These are phyloP conservation scores for Russula compacta DNA, from an alignment of 768 basidiomycete genomes.

Conservation along the genomic window DNA sequence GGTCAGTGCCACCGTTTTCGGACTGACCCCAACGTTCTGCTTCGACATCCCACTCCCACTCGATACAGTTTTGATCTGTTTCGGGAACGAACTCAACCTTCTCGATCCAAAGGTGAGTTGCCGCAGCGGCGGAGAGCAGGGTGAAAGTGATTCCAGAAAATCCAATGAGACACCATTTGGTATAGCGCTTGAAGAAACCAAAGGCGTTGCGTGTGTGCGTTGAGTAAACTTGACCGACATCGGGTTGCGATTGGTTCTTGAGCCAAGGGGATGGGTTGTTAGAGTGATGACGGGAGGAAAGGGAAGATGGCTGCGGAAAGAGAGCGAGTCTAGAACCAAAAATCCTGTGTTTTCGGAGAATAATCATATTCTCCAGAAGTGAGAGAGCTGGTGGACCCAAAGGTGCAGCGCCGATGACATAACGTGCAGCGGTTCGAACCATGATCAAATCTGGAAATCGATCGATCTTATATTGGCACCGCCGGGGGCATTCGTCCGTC, in stretches of 20 bases:
- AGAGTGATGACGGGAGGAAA: background rate
- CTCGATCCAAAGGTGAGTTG: constrained; percentile 57
- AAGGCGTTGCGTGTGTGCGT: constrained; percentile 33
- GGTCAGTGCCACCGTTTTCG: constrained; percentile 55
- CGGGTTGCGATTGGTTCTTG: background rate
- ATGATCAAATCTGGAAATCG: background rate
- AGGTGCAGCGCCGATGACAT: too few relatives aligned
- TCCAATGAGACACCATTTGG: constrained; percentile 42
- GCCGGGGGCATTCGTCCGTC: too few relatives aligned
- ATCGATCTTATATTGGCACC: too few relatives aligned
- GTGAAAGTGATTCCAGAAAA: constrained; percentile 36
- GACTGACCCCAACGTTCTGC: constrained; percentile 51
- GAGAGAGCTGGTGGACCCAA: too few relatives aligned
- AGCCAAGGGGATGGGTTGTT: constrained; percentile 10
- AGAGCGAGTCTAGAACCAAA: background rate
- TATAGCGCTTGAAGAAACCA: constrained; percentile 36
- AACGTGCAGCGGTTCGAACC: background rate
- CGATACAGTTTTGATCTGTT: constrained; percentile 40
- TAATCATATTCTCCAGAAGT: too few relatives aligned
- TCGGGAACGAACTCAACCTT: constrained; percentile 40
- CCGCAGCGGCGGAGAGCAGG: constrained; percentile 43
- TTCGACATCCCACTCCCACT: constrained; percentile 64
- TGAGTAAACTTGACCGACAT: constrained; percentile 29
- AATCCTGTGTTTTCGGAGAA: background rate
- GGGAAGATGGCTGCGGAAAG: background rate